Evolutionary conservation across 305 asterid genomes (phyloP), one percentile per base, ranked within the genome.

Genomic region (Galium porrigens): DNA sequence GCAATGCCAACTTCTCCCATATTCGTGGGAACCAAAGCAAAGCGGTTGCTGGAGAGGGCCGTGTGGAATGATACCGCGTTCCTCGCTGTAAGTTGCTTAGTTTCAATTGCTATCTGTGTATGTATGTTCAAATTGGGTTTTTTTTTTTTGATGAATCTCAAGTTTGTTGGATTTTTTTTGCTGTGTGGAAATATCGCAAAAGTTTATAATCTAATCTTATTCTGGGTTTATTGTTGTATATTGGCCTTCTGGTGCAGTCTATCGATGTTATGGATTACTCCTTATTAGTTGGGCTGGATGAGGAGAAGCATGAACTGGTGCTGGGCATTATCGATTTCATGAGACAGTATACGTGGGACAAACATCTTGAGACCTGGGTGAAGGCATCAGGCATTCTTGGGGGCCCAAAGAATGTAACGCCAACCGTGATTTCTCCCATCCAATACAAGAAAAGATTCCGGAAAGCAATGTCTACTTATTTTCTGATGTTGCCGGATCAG

Each of bases 1-100:
- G 78, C 95, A 17, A 84, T 90, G 97, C 90, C 94, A 60, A 90
- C 97, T 73, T 84, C 94, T 73, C 97, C 97, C 32, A 90, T 90
- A 72, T 90, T 90, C 81, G 72, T 87, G 82, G 95, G 95, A 63
- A 83, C 90, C 4, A 83, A 84, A 77, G 94, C 95, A 56, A 89
- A 89, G 75, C 80, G 86, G 69, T 74, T 83, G 64, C 61, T 89
- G 80, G 90, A 83, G 81, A 85, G 96, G 81, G 95, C 95, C 68
- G 90, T 86, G 71, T 89, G 96, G 96, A 89, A 89, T 41, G 94
- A 89, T 78, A 89, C 97, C 64, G 76, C 91, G 41, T 87, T 89
- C 84, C 95, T 89, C 67, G 94, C 94, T 46, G 95, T 89, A 84
- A 89, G 88, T 67, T 79, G 66, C 36, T 56, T 33, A 15, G 14